phyloP scores from a whole-genome alignment of 805 yeast species.

The Wickerhamiella slavikovae region DNA sequence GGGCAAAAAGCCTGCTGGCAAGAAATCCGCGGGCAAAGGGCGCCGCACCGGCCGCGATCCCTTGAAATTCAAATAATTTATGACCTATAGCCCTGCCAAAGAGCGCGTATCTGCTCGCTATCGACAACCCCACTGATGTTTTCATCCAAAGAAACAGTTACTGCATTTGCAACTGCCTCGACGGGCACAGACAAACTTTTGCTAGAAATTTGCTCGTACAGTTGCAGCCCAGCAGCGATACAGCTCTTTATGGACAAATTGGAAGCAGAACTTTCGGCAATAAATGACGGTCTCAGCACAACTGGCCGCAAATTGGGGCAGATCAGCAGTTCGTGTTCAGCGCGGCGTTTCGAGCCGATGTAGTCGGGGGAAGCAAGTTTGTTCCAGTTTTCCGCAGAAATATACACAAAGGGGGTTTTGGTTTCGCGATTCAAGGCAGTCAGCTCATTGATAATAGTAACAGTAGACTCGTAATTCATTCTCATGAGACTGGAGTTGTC shows the following conservation, averaged over 20 bases:
- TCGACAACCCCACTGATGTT: slow-evolving; percentile 35
- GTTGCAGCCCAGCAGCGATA: slow-evolving; percentile 25
- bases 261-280: slow-evolving; percentile 22
- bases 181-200: slow-evolving; percentile 25
- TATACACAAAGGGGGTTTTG: slow-evolving; percentile 34
- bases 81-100: slow-evolving; percentile 3
- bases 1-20: not conserved
- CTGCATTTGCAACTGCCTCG: slow-evolving; percentile 41
- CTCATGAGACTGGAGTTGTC: slow-evolving; percentile 25
- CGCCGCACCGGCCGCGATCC: slow-evolving; percentile 8
- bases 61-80: slow-evolving; percentile 1
- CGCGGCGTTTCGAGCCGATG: slow-evolving; percentile 53
- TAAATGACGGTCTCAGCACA: slow-evolving; percentile 60
- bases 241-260: slow-evolving; percentile 19
- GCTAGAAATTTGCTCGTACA: slow-evolving; percentile 25
- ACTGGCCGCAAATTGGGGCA: slow-evolving; percentile 34
- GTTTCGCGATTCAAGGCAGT: slow-evolving; percentile 11
- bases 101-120: slow-evolving; percentile 24
- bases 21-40: slow-evolving; percentile 1
- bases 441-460: slow-evolving; percentile 38
- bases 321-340: slow-evolving; percentile 33
- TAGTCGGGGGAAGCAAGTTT: slow-evolving; percentile 54
- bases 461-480: slow-evolving; percentile 50
- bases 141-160: slow-evolving; percentile 34
- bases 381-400: slow-evolving; percentile 59